A percentile compares a stretch with the other conserved stretches of the same genome.
Evolutionary conservation across 2,329 filamentous ascomycete species (phyloP).

Genomic region (Verticillium dahliae): DNA sequence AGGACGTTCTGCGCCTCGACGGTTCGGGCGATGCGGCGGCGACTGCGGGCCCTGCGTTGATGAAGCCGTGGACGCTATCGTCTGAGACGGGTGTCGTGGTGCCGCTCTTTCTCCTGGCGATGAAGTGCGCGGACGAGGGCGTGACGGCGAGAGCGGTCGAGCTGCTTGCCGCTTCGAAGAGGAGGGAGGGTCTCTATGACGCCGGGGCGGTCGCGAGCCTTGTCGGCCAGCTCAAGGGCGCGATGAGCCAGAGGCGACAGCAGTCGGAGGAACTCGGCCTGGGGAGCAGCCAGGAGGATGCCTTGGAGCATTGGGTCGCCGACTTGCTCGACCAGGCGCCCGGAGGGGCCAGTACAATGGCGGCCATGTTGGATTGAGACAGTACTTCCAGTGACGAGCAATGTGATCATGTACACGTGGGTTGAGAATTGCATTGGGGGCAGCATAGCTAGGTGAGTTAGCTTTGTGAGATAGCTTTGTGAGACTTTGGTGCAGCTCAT

Average conservation of each 20-base stretch:
- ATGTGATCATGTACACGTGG: not conserved
- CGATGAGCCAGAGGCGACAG: not conserved
- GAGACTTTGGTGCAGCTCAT: too few relatives aligned
- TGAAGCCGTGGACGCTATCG: not conserved
- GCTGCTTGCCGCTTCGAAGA: not conserved
- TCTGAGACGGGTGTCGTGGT: conserved; percentile 3
- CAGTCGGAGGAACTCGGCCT: not conserved
- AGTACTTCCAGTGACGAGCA: not conserved
- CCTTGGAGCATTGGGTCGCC: not conserved
- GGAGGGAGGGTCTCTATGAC: conserved; percentile 39
- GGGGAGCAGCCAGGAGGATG: not conserved
- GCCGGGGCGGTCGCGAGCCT: not conserved
- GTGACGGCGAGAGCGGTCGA: not conserved
- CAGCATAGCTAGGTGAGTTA: too few relatives aligned
- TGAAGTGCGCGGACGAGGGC: conserved; percentile 1
- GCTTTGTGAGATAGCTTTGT: too few relatives aligned
- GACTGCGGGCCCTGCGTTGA: not conserved
- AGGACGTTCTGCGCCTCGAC: not conserved
- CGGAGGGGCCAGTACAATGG: not conserved
- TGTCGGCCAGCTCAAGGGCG: not conserved
- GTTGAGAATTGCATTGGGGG: too few relatives aligned
- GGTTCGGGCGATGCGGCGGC: not conserved
- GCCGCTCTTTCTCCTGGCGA: conserved; percentile 2
- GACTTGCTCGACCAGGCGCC: not conserved
- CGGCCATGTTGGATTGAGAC: not conserved